Evolutionary conservation across 1,284 basidiomycete genomes (phyloP), one percentile per base, ranked within the genome.

Genomic region (Puccinia triticina): DNA sequence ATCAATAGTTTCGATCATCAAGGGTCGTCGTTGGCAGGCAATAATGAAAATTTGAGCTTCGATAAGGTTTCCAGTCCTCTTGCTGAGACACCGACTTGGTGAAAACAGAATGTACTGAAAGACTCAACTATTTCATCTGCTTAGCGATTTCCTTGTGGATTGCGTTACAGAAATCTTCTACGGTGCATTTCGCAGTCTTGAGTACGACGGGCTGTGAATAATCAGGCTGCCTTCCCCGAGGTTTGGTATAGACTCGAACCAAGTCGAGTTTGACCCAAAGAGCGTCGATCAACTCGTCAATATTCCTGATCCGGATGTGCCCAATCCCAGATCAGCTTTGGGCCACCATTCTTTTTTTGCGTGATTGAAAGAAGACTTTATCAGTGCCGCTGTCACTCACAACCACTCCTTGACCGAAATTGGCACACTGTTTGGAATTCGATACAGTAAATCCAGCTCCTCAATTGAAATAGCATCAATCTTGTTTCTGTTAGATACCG

Each of bases 381-480:
- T 26, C 37, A 66, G 40, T 50, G 46, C 26, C 7, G 8, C 18
- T 18, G 40, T 53, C 18, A 53, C 77, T 72, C 43, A 81, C 85
- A 98, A 90, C 96, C 96, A 99, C 86, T 95, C 92, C 84, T 91
- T 91, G 12, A 94, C 95, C 23, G 94, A 95, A 86, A 99, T 91
- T 5, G 97, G 97, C 8, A 98, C 96, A 83, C 94, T 95, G 88
- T 94, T 91, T 23, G 97, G 97, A 84, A 99, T 98, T 88, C 88
- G 90, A 87, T 88, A 96, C 88, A 99, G 89, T 77, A 99, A 90
- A 88, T 99, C 96, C 59, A 99, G 91, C 88, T 99, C 97, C 88
- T 99, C 95, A 87, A 99, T 98, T 83, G 94, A 96, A 86, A 99
- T 96, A 26, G 93, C 95, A 87, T 99, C 96, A 86, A 99, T 99